Base-by-base conservation (phyloP, 129 eudicot genomes). In the Chrysanthemum seticuspe region DNA sequence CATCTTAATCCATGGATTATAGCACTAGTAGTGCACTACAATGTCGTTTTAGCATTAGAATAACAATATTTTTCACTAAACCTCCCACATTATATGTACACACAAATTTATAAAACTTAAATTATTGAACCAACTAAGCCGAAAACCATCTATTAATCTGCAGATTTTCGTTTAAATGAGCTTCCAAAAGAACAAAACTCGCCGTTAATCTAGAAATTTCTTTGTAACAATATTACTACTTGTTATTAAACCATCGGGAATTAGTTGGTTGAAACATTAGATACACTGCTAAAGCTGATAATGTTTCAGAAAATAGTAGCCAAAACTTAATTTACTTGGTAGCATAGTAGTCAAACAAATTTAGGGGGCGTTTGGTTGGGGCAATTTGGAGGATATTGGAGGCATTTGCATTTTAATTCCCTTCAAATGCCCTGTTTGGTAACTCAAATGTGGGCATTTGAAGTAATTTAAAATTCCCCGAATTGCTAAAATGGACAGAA, bases 1-100 rank as follows among this genome's bases (percentile, higher is more conserved):
- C 36, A 25, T 60, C 53, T 69, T 31, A 61, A 76, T 48, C 12
- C 62, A 27, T 67, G 60, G 25, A 44, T 45, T 67, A 13, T 61
- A 67, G 68, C 70, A 65, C 62, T 45, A 59, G 1, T 8, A 21
- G 14, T 6, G 64, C 16, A 29, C 6, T 5, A 60, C 3, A 2
- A 13, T 23, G 7, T 61, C 0, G 13, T 12, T 61, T 12, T 61
- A 61, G 15, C 25, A 52, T 0, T 52, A 52, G 5, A 61, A 25
- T 15, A 10, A 23, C 25, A 61, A 3, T 36, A 12, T 12, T 4
- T 3, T 52, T 15, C 7, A 52, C 16, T 52, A 13, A 52, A 52
- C 16, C 2, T 10, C 6, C 57, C 13, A 52, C 8, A 52, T 52
- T 13, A 21, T 2, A 18, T 18, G 3, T 18, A 57, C 4, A 19